phyloP scores from a whole-genome alignment of 2,329 filamentous ascomycete genomes.

The Talaromyces sp. region DNA sequence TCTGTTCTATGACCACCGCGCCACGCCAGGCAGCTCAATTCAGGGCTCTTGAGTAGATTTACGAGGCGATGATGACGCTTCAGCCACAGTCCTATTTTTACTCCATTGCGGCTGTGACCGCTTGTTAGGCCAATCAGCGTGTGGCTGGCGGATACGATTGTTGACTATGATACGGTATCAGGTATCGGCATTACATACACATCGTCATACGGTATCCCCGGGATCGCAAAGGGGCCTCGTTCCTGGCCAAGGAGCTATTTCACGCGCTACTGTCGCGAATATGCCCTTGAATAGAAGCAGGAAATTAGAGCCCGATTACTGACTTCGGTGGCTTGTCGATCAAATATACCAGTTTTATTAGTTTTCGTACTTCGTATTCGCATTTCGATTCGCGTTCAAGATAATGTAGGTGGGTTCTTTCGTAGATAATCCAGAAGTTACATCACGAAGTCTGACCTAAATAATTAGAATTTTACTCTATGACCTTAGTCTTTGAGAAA shows the following conservation, averaged over 20 bases:
- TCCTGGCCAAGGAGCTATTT: background rate
- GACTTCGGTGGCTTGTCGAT: background rate
- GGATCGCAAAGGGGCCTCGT: background rate
- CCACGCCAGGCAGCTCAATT: conserved; percentile 11
- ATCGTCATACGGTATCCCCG: background rate
- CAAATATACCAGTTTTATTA: background rate
- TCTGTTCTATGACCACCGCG: background rate
- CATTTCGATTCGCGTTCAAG: background rate
- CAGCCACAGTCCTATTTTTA: conserved; percentile 15
- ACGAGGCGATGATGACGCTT: background rate
- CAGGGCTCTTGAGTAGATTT: background rate
- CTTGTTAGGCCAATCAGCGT: conserved; percentile 13
- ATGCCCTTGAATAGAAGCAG: background rate
- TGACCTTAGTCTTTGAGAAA: background rate
- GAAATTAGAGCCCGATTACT: background rate
- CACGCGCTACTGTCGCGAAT: background rate
- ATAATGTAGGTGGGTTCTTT: background rate
- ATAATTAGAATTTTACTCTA: background rate
- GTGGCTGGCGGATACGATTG: background rate
- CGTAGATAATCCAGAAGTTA: background rate
- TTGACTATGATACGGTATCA: background rate
- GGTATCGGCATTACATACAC: background rate
- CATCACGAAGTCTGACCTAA: background rate
- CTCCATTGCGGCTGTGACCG: conserved; percentile 8
- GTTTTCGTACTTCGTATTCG: background rate